phyloP scores from a whole-genome alignment of 768 basidiomycete genomes.

The Boletus reticulatus region DNA sequence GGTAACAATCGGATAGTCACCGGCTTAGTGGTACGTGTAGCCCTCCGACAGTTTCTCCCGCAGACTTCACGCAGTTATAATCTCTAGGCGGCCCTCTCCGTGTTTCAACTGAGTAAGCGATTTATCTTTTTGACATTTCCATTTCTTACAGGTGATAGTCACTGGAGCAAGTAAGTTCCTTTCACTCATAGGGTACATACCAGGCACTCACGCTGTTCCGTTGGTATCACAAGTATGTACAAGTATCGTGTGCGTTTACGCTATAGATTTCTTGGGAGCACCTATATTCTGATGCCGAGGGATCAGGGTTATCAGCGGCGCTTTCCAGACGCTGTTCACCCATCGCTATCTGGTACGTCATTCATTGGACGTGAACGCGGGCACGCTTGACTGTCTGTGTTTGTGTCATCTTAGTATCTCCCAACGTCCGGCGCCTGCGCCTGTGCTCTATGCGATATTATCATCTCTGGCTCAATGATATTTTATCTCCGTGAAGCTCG shows the following conservation, averaged over 20 bases:
- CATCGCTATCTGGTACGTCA: too few relatives aligned
- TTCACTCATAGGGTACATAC: neutral
- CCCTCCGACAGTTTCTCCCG: too few relatives aligned
- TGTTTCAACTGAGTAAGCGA: neutral
- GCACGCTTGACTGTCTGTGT: too few relatives aligned
- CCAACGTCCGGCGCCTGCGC: too few relatives aligned
- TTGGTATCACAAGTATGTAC: neutral
- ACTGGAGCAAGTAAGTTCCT: neutral
- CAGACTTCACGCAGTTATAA: too few relatives aligned
- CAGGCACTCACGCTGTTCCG: too few relatives aligned
- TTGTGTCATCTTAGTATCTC: too few relatives aligned
- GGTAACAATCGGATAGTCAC: neutral
- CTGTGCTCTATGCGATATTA: neutral
- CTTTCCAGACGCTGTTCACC: too few relatives aligned
- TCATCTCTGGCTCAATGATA: constrained; percentile 3
- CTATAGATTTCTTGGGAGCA: neutral
- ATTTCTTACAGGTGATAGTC: neutral
- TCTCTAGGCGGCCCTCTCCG: neutral
- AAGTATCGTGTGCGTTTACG: neutral
- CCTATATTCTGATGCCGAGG: neutral
- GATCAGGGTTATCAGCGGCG: too few relatives aligned
- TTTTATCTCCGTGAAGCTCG: constrained; percentile 2
- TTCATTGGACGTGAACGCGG: too few relatives aligned
- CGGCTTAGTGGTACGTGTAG: neutral
- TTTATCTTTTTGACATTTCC: too few relatives aligned